Percentiles rank a stretch among this genome's conserved stretches.
Evolutionary conservation across 257 asterid species (phyloP).

Genomic region (Fraxinus anomala): DNA sequence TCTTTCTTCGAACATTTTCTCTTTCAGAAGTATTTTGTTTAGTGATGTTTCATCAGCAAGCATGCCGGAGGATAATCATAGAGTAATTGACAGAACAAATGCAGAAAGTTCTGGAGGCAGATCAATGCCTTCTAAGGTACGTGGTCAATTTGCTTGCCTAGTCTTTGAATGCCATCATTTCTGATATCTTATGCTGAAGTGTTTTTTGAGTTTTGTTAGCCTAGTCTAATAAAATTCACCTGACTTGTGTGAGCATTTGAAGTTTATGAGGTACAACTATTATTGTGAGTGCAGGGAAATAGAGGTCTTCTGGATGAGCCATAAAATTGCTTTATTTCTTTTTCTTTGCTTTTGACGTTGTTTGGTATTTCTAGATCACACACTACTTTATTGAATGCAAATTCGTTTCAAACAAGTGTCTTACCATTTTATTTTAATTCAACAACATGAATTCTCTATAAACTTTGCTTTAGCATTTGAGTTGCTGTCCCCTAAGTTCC

Average conservation of each 20-base stretch:
- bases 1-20: constrained; percentile 85
- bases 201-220: constrained; percentile 19
- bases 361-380: not conserved
- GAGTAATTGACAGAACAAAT: constrained; percentile 33
- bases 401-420: not conserved
- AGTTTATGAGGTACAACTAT: not conserved
- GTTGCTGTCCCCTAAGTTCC: not conserved
- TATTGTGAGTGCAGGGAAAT: not conserved
- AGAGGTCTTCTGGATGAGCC: not conserved
- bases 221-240: not conserved
- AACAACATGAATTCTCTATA: not conserved
- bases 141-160: constrained; percentile 21
- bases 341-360: not conserved
- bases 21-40: constrained; percentile 70
- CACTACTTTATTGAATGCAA: not conserved
- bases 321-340: not conserved
- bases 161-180: constrained; percentile 4
- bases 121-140: constrained; percentile 64
- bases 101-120: constrained; percentile 50
- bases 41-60: constrained; percentile 47
- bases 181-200: not conserved
- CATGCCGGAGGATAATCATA: constrained; percentile 38
- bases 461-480: not conserved
- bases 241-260: not conserved
- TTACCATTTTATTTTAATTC: not conserved